Evolutionary conservation across 495 filamentous ascomycete species (phyloP).

Genomic region (Hyaloscypha finlandica): DNA sequence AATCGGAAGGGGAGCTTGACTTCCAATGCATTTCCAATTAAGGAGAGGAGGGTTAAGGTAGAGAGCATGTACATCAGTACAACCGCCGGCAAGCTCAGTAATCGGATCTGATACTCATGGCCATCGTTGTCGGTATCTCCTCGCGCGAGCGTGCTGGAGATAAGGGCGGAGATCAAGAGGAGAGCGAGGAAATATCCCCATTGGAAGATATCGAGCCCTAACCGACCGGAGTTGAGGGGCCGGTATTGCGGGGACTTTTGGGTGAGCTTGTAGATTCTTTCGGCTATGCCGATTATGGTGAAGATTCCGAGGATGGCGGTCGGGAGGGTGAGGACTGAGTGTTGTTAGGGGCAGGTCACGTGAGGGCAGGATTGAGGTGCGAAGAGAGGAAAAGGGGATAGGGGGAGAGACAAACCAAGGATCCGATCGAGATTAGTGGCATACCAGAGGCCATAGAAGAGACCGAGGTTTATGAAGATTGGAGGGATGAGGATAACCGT

Average conservation of each 20-base stretch:
- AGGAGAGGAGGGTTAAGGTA: conserved; percentile 23
- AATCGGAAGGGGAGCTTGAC: conserved; percentile 26
- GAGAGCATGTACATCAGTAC: conserved; percentile 29
- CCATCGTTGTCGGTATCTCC: conserved; percentile 23
- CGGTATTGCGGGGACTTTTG: conserved; percentile 19
- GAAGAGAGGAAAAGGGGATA: background rate
- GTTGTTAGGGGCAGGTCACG: background rate
- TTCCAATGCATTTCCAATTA: conserved; percentile 12
- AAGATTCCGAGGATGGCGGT: conserved; percentile 28
- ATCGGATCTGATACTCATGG: conserved; percentile 22
- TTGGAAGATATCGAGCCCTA: conserved; percentile 26
- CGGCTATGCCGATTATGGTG: conserved; percentile 23
- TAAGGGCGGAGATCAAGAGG: conserved; percentile 25
- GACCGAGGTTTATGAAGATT: conserved; percentile 24
- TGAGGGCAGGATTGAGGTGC: background rate
- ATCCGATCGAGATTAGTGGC: conserved; percentile 20
- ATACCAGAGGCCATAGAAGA: conserved; percentile 30
- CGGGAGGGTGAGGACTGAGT: conserved; percentile 25
- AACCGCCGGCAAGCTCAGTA: conserved; percentile 18
- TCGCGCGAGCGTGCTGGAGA: conserved; percentile 21
- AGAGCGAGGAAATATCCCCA: conserved; percentile 28
- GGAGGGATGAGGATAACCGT: conserved; percentile 27
- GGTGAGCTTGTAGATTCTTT: conserved; percentile 24
- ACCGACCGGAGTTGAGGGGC: conserved; percentile 16
- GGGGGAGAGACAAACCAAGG: conserved; percentile 12